Base-by-base conservation (phyloP, 2,329 filamentous ascomycete genomes). In the Pestalotiopsis sp. region DNA sequence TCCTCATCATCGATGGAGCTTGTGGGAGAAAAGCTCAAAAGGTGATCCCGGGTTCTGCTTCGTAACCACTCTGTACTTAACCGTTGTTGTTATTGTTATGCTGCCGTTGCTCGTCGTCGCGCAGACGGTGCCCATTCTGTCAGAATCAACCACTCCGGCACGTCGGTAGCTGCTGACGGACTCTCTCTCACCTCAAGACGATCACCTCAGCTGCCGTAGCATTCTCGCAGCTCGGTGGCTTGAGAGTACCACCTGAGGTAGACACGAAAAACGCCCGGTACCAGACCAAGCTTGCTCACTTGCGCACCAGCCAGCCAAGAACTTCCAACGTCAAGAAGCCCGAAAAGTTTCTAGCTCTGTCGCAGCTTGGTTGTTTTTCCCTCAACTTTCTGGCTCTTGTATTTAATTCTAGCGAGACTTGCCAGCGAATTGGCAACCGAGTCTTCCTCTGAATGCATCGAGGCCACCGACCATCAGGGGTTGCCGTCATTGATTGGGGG, bases 371-470 rank as follows among this genome's bases (percentile, higher is more conserved):
- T 61, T 60, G 17, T 31, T 39, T 55, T 55, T 52, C 36, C 17
- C 31, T 45, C 52, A 36, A 14, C 45, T 38, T 27, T 45, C 23
- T 11, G 20, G 23, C 14, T 25, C 14, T 39, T 25, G 5, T 45
- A 5, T 36, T 36, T 36, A 36, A 36, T 36, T 41, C 55, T 60
- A 27, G 49, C 13, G 20, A 27, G n/a, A 25, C 59, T 55, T 66
- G 57, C 59, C 65, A 67, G 41, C 59, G 23, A 9, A 14, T 61
- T 67, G 57, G 65, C 65, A 55, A 36, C 9, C 20, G 5, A 58
- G 11, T 31, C 13, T 65, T 27, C 12, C 36, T 65, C 62, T 68
- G 66, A 65, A 68, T 68, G 66, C 66, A 68, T 68, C 66, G 61
- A 57, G 66, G 60, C 20, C 61, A 68, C 31, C 55, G 3, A 12